Evolutionary conservation across 2,329 filamentous ascomycete species (phyloP).

Genomic region (Trichoderma sp.): DNA sequence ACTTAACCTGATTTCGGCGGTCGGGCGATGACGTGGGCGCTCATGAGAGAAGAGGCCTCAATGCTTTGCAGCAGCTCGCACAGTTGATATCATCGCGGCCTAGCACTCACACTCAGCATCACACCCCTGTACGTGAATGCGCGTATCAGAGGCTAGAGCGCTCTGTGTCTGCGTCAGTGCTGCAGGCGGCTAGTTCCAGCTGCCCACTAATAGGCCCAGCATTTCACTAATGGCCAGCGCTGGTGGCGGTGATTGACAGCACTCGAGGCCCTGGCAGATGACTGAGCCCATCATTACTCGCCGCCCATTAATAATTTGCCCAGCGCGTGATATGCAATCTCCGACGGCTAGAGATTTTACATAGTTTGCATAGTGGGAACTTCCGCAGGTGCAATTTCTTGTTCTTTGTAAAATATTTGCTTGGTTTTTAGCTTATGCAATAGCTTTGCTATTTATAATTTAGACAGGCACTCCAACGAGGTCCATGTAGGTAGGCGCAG

Average conservation of each 20-base stretch:
- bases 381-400: not conserved
- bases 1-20: not conserved
- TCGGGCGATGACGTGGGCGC: slow-evolving; percentile 18
- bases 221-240: not conserved
- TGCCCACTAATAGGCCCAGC: not conserved
- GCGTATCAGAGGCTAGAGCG: not conserved
- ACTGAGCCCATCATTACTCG: not conserved
- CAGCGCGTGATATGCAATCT: slow-evolving; percentile 1
- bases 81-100: slow-evolving; percentile 20
- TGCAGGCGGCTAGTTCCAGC: not conserved
- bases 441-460: not conserved
- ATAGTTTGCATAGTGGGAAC: not conserved
- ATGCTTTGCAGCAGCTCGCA: not conserved
- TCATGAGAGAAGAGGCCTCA: slow-evolving; percentile 6
- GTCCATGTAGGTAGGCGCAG: not conserved
- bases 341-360: not conserved
- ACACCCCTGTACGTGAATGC: not conserved
- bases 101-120: not conserved
- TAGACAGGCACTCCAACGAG: not conserved
- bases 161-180: slow-evolving; percentile 2
- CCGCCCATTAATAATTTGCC: not conserved
- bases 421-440: not conserved
- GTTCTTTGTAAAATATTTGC: not conserved
- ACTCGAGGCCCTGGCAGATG: not conserved
- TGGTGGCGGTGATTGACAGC: slow-evolving; percentile 15